A percentile compares a stretch with the other conserved stretches of the same genome.
Conservation (phyloP, 2,329 filamentous ascomycete genomes). For the Cercospora sojina region DNA sequence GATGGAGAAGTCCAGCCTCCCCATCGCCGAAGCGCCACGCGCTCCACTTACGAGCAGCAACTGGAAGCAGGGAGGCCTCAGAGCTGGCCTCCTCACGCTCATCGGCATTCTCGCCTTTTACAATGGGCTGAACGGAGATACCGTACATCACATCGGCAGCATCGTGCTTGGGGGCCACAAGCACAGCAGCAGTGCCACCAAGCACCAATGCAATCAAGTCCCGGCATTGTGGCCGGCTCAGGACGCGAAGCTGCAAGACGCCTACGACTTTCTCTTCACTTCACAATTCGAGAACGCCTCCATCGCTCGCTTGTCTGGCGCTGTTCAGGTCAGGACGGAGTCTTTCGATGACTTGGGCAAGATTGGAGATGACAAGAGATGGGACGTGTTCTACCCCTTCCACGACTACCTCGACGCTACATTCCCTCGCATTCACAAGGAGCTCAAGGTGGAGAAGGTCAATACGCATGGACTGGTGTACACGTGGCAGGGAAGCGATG, state of each 20-base stretch:
- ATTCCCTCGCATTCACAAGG: slow-evolving; percentile 51
- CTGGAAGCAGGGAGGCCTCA: slow-evolving; percentile 13
- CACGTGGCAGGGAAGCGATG: slow-evolving; percentile 52
- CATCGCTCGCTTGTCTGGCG: slow-evolving; percentile 52
- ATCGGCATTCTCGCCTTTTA: slow-evolving; percentile 19
- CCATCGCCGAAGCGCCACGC: slow-evolving; percentile 25
- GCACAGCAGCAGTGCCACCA: neutral
- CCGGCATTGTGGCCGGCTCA: slow-evolving; percentile 32
- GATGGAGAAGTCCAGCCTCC: slow-evolving; percentile 32
- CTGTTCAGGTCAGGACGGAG: slow-evolving; percentile 57
- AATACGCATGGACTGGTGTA: slow-evolving; percentile 64
- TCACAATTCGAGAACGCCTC: slow-evolving; percentile 36
- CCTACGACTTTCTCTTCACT: slow-evolving; percentile 36
- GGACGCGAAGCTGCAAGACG: slow-evolving; percentile 31
- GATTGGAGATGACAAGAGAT: slow-evolving; percentile 56
- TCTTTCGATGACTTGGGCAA: slow-evolving; percentile 58
- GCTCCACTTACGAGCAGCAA: slow-evolving; percentile 18
- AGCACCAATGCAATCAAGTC: slow-evolving; percentile 31
- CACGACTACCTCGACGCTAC: slow-evolving; percentile 49
- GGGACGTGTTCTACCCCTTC: slow-evolving; percentile 56
- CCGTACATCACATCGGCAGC: neutral
- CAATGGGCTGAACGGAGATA: neutral
- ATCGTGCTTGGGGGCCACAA: neutral
- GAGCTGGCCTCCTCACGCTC: slow-evolving; percentile 15
- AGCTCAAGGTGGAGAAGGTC: slow-evolving; percentile 51